These are phyloP conservation scores for Nicotiana rustica DNA, from an alignment of 305 asterid genomes.

Conservation along the genomic window DNA sequence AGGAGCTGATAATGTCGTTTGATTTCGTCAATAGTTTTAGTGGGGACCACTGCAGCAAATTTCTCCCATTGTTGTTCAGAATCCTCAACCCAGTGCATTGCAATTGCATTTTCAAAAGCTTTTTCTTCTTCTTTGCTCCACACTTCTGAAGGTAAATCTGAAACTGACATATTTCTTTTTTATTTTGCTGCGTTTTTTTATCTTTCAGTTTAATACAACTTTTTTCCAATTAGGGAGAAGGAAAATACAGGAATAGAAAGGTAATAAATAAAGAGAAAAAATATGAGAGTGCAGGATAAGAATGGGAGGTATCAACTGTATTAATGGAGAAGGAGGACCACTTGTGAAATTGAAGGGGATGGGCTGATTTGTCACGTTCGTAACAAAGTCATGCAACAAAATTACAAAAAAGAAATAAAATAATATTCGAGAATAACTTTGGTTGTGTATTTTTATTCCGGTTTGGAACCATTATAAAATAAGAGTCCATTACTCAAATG, in stretches of 20 bases:
- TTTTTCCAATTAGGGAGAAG: no score
- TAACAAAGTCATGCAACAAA: slow-evolving; percentile 35
- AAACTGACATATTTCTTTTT: slow-evolving; percentile 30
- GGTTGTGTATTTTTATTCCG: no score
- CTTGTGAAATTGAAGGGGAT: slow-evolving; percentile 60
- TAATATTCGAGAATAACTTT: slow-evolving; percentile 5
- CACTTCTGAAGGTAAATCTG: slow-evolving; percentile 34
- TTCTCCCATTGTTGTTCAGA: slow-evolving; percentile 52
- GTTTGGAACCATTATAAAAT: neutral
- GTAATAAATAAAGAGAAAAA: slow-evolving; percentile 22
- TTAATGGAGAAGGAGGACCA: slow-evolving; percentile 61
- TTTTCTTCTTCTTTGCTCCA: slow-evolving; percentile 73
- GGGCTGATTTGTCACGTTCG: slow-evolving; percentile 60
- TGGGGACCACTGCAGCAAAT: slow-evolving; percentile 55
- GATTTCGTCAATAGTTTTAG: slow-evolving; percentile 54
- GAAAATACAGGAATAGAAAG: slow-evolving; percentile 4
- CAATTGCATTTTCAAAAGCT: slow-evolving; percentile 66
- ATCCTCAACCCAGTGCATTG: slow-evolving; percentile 56
- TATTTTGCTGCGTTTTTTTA: neutral
- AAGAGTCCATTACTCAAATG: neutral
- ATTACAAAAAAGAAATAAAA: slow-evolving; percentile 34
- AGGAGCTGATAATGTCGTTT: slow-evolving; percentile 59
- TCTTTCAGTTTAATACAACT: no score
- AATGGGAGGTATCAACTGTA: slow-evolving; percentile 43
- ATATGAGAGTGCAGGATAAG: slow-evolving; percentile 42